Evolutionary conservation across 495 filamentous ascomycete species (phyloP), one percentile per base, ranked within the genome.

Genomic region (Neurospora sp.): DNA sequence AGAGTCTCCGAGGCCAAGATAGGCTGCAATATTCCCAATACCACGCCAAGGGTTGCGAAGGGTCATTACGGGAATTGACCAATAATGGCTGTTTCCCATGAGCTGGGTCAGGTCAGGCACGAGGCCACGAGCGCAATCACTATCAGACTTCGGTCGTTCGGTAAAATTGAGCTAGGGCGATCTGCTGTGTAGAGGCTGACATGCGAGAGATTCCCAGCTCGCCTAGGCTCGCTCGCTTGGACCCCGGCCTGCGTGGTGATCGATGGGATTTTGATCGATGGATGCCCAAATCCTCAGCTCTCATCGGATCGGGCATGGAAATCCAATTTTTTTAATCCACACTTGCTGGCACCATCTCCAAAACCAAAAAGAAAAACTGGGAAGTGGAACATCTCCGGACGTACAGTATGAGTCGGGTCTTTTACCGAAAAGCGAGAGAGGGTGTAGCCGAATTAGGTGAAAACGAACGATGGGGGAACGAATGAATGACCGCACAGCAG

Each of bases 401-500:
- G 54, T 62, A 66, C 54, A 66, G 28, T 66, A 66, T 66, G 54
- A 66, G 54, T 34, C 54, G 54, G 54, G 24, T 19, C 24, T 66
- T 66, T 31, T 66, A 1, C 54, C 54, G 54, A 62, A 9, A 31
- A 62, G 72, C 73, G 59, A 48, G 71, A 71, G 13, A 38, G 37
- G 74, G n/a, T 72, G 31, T 28, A 69, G 71, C 69, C 21, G 71
- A 72, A 36, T 36, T 38, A 54, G 43, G 19, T 39, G 36, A 31
- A 59, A 70, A 42, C 43, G 37, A 45, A 69, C 38, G 69, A 73
- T 62, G 48, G 39, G 36, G 71, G 70, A 66, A 43, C 15, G 70
- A 43, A 71, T 39, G 71, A 72, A 19, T 66, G 54, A 66, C 54
- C 28, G 54, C 54, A 66, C 54, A 36, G 54, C 54, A 66, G 54